Evolutionary conservation across 352 stramenopile species (phyloP).

Genomic region (Labyrinthula sp.): DNA sequence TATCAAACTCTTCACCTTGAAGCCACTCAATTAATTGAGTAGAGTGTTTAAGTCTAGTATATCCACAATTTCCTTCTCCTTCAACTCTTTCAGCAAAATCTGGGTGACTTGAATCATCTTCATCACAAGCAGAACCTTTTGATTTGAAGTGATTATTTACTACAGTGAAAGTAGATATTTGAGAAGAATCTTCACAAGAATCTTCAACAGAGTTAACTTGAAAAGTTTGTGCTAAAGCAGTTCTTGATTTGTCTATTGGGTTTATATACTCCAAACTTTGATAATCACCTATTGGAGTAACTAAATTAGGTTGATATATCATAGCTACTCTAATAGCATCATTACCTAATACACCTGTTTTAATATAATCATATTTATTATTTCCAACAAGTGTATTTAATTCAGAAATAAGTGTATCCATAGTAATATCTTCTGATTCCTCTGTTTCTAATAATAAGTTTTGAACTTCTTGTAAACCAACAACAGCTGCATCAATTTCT

Average conservation of each 20-base stretch:
- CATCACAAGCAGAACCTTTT: no score
- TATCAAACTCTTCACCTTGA: no score
- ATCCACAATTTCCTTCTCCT: no score
- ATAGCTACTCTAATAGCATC: slow-evolving; percentile 24
- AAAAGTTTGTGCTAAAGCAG: slow-evolving; percentile 2
- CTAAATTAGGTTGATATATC: slow-evolving; percentile 22
- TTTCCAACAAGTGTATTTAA: slow-evolving; percentile 15
- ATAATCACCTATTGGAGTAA: slow-evolving; percentile 7
- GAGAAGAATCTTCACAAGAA: no score
- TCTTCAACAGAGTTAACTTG: no score
- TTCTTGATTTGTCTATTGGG: slow-evolving; percentile 15
- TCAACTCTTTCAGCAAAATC: no score
- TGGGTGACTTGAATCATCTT: no score
- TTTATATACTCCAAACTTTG: slow-evolving; percentile 4
- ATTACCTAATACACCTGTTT: neutral
- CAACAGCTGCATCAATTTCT: slow-evolving; percentile 15
- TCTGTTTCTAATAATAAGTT: no score
- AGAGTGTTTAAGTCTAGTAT: no score
- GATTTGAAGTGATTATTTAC: no score
- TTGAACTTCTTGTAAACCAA: slow-evolving; percentile 22
- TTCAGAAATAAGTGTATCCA: slow-evolving; percentile 9
- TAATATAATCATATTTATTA: neutral
- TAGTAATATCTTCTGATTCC: slow-evolving; percentile 1
- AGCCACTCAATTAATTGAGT: no score
- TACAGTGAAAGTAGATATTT: no score